A percentile compares a stretch with the other conserved stretches of the same genome.
Evolutionary conservation across 2,329 filamentous ascomycete species (phyloP).

Genomic region (Phialocephala subalpina): DNA sequence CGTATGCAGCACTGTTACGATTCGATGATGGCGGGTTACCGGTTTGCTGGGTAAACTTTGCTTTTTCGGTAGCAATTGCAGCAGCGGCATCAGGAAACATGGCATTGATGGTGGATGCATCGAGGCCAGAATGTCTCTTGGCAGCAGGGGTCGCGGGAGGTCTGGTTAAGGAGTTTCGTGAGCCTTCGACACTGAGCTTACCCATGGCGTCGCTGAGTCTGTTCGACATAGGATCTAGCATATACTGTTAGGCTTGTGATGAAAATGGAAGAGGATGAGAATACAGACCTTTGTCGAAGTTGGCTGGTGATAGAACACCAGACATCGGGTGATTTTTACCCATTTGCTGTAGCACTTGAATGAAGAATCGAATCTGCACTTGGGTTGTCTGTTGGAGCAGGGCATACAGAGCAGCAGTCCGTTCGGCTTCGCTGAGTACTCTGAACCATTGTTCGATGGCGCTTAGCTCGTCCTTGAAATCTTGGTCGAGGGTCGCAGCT

Average conservation of each 20-base stretch:
- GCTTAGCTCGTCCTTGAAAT: slow-evolving; percentile 99
- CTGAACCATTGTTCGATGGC: slow-evolving; percentile 99
- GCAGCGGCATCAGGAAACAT: slow-evolving; percentile 99
- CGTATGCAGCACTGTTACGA: slow-evolving; percentile 85
- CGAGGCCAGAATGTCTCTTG: slow-evolving; percentile 94
- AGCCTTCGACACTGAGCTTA: slow-evolving; percentile 87
- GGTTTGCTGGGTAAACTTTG: slow-evolving; percentile 95
- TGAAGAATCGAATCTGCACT: slow-evolving; percentile 99
- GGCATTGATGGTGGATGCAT: slow-evolving; percentile 91
- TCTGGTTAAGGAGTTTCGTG: slow-evolving; percentile 85
- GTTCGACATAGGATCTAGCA: slow-evolving; percentile 91
- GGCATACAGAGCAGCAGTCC: slow-evolving; percentile 94
- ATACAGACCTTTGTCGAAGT: slow-evolving; percentile 89
- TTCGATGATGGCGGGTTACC: slow-evolving; percentile 90
- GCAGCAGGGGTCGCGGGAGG: slow-evolving; percentile 78
- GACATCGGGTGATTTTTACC: slow-evolving; percentile 98
- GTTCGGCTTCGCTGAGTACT: slow-evolving; percentile 94
- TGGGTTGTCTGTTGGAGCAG: slow-evolving; percentile 98
- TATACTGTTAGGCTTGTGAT: slow-evolving; percentile 21
- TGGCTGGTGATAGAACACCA: slow-evolving; percentile 90
- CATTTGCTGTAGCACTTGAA: slow-evolving; percentile 98
- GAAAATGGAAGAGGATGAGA: neutral
- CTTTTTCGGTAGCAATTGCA: slow-evolving; percentile 98
- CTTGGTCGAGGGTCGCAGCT: slow-evolving; percentile 96
- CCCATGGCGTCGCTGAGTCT: slow-evolving; percentile 96